phyloP scores from a whole-genome alignment of 805 yeast genomes.

The Huiozyma sinensis region DNA sequence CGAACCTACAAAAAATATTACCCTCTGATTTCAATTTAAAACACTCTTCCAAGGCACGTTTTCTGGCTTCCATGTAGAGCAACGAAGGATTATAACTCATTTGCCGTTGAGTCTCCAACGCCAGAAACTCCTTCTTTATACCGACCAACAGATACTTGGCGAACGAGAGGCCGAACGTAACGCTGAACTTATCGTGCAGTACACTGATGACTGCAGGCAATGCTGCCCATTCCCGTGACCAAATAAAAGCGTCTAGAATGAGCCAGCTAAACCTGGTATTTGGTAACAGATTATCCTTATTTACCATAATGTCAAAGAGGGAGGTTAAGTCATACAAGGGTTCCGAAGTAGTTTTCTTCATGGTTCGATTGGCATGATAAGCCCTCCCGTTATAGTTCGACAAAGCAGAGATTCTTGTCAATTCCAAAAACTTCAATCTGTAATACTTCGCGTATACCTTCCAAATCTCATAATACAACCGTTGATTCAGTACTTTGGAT shows the following conservation, averaged over 20 bases:
- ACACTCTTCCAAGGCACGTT: constrained; percentile 1
- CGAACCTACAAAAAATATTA: background rate
- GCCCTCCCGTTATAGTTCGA: constrained; percentile 1
- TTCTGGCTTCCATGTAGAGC: background rate
- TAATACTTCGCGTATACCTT: constrained; percentile 14
- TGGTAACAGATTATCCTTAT: constrained; percentile 15
- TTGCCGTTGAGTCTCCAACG: background rate
- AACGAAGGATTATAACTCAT: background rate
- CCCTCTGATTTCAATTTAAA: constrained; percentile 1
- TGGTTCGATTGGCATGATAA: constrained; percentile 8
- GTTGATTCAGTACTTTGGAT: constrained; percentile 7
- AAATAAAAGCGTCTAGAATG: constrained; percentile 14
- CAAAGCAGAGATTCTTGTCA: constrained; percentile 1
- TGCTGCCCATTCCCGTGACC: constrained; percentile 16
- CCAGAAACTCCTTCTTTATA: constrained; percentile 12
- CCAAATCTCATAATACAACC: constrained; percentile 28
- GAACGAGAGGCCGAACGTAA: constrained; percentile 5
- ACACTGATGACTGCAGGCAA: constrained; percentile 14
- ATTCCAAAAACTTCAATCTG: constrained; percentile 5
- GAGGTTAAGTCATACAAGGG: background rate
- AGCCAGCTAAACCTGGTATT: constrained; percentile 9
- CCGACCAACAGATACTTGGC: constrained; percentile 14
- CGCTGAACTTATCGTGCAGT: constrained; percentile 10
- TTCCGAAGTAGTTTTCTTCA: constrained; percentile 4
- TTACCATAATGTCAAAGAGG: constrained; percentile 12